These are phyloP conservation scores for Colletotrichum orchidophilum DNA, from an alignment of 2,329 filamentous ascomycete genomes.

Conservation along the genomic window DNA sequence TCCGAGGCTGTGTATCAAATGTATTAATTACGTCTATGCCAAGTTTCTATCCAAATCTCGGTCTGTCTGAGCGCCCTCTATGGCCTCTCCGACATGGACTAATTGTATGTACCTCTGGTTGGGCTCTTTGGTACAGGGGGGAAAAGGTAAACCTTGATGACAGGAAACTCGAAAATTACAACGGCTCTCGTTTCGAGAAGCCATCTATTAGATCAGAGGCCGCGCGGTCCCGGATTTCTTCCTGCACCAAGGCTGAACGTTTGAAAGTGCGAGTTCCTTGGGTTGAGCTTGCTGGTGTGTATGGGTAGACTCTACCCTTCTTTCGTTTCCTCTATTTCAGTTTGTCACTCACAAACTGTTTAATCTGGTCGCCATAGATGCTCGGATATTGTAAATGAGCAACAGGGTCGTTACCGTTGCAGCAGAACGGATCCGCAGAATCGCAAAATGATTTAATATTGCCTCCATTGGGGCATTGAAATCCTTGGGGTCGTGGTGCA, in stretches of 20 bases:
- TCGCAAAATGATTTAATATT: constrained; percentile 71
- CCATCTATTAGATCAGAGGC: neutral
- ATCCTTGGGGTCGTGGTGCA: constrained; percentile 62
- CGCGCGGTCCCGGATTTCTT: neutral
- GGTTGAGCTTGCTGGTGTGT: neutral
- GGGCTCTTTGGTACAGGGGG: neutral
- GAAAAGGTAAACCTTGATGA: neutral
- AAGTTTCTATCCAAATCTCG: constrained; percentile 7
- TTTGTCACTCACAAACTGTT: constrained; percentile 27
- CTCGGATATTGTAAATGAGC: constrained; percentile 51
- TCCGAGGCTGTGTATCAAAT: neutral
- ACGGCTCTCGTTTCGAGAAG: neutral
- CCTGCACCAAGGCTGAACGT: neutral
- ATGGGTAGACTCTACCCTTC: no score
- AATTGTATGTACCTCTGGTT: neutral
- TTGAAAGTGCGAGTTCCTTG: neutral
- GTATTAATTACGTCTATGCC: constrained; percentile 8
- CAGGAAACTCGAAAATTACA: neutral
- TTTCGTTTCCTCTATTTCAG: constrained; percentile 4
- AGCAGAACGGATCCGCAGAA: constrained; percentile 68
- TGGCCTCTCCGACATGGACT: neutral
- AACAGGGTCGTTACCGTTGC: constrained; percentile 62
- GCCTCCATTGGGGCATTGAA: constrained; percentile 59
- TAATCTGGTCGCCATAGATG: constrained; percentile 30
- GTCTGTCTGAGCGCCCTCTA: neutral